These are phyloP conservation scores for Ceratocystiopsis brevicomis DNA, from an alignment of 2,329 filamentous ascomycete genomes.

Conservation along the genomic window DNA sequence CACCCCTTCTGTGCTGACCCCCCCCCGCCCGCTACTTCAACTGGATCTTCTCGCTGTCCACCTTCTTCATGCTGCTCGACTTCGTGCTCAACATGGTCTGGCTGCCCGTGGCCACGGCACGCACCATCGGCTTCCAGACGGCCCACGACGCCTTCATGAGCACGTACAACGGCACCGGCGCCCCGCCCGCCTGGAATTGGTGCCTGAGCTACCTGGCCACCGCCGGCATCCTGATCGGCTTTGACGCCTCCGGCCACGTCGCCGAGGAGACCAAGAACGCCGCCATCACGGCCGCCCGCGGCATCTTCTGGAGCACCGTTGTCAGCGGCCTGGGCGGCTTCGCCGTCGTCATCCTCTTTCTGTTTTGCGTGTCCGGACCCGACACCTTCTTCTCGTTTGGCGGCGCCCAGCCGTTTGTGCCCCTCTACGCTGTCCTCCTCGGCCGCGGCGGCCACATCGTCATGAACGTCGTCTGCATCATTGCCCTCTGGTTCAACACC, in stretches of 20 bases:
- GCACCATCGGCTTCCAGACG: conserved; percentile 5
- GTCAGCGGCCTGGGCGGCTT: conserved; percentile 6
- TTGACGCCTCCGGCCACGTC: conserved; percentile 7
- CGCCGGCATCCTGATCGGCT: conserved; percentile 6
- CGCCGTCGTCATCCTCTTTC: conserved; percentile 3
- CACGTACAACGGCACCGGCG: conserved; percentile 7
- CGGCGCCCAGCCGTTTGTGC: conserved; percentile 6
- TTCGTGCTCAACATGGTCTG: conserved; percentile 7
- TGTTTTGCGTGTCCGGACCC: conserved; percentile 5
- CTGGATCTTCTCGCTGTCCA: conserved; percentile 5
- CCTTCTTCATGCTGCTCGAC: conserved; percentile 4
- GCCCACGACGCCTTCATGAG: conserved; percentile 7
- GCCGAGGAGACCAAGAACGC: conserved; percentile 8
- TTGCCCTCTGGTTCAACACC: conserved; percentile 7
- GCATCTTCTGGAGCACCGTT: conserved; percentile 7
- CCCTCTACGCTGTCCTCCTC: conserved; percentile 5
- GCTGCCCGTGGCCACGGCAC: conserved; percentile 4
- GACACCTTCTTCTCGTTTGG: conserved; percentile 5
- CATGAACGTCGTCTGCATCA: conserved; percentile 5
- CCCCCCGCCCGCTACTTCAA: conserved; percentile 2
- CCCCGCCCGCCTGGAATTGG: conserved; percentile 7
- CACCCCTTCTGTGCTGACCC: neutral
- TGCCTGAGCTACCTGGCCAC: conserved; percentile 7
- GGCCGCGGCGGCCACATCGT: conserved; percentile 6
- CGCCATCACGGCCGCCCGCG: conserved; percentile 3